A percentile compares a stretch with the other conserved stretches of the same genome.
phyloP scores from a whole-genome alignment of 78 protist genomes.

The slime mould (Dictyostelium discoideum) region DNA sequence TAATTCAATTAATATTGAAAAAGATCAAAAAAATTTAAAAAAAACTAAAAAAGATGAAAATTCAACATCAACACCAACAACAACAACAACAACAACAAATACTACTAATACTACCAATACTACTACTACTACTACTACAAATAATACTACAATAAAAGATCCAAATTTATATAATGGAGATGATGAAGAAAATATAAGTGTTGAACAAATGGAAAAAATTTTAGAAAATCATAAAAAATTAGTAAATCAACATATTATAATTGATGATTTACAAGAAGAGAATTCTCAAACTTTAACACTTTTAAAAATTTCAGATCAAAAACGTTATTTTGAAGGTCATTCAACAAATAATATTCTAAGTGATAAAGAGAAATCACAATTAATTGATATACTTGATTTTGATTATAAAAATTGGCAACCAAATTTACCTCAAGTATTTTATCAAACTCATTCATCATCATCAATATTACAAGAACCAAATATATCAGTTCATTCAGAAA shows the following conservation, averaged over 20 bases:
- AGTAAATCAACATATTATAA: neutral
- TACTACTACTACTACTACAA: neutral
- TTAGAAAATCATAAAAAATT: conserved; percentile 15
- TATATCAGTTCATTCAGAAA: neutral
- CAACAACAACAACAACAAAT: neutral
- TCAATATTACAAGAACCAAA: neutral
- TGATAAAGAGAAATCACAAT: neutral
- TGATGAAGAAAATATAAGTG: conserved; percentile 2
- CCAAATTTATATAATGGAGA: conserved; percentile 1
- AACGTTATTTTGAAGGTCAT: conserved; percentile 53
- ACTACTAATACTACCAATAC: too few species aligned
- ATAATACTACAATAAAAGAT: neutral
- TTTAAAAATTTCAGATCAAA: conserved; percentile 54
- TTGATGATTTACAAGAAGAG: conserved; percentile 8
- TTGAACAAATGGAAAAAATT: conserved; percentile 8
- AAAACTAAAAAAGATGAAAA: neutral
- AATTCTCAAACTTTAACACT: neutral
- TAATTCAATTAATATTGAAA: neutral
- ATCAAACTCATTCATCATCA: neutral
- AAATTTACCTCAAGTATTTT: neutral
- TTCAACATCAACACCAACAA: neutral
- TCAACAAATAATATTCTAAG: neutral
- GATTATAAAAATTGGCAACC: neutral
- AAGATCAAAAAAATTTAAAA: neutral
- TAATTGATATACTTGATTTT: neutral